Percentiles rank a stretch among this genome's conserved stretches.
Conservation (phyloP, 164 flowering plant genomes). For the Stephania yunnanensis region DNA sequence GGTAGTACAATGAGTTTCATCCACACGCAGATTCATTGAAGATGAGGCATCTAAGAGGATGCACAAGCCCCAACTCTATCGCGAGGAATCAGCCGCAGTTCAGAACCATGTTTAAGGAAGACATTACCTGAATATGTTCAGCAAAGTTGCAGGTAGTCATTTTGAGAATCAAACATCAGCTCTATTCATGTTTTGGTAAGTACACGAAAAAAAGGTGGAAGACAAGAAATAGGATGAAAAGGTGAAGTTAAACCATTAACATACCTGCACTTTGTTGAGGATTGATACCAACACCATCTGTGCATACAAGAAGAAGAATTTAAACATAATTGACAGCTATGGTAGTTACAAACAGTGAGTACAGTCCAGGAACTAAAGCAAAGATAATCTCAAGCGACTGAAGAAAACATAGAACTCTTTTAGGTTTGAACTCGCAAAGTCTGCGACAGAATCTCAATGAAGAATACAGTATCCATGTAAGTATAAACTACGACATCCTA, state of each 20-base stretch:
- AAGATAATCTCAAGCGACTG: not conserved
- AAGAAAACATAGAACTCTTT: not conserved
- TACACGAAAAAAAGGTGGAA: not conserved
- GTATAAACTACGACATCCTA: no score
- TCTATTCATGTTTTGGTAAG: not conserved
- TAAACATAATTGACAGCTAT: not conserved
- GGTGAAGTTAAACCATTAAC: not conserved
- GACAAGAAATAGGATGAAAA: not conserved
- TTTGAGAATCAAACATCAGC: not conserved
- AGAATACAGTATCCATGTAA: not conserved
- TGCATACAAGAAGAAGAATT: conserved; percentile 9
- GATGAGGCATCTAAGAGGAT: conserved; percentile 5
- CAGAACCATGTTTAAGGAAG: conserved; percentile 95
- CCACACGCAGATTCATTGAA: not conserved
- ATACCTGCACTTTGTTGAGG: conserved; percentile 98
- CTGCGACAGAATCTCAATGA: not conserved
- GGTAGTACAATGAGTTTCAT: not conserved
- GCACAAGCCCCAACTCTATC: conserved; percentile 75
- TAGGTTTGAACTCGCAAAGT: not conserved
- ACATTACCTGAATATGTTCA: conserved; percentile 61
- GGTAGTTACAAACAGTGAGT: not conserved
- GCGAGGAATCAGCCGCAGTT: conserved; percentile 92
- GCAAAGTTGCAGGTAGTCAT: not conserved
- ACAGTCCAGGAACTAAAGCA: not conserved
- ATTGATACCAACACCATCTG: conserved; percentile 99